Conservation (phyloP, 2,329 filamentous ascomycete species). For the Aspergillus fumigatus region DNA sequence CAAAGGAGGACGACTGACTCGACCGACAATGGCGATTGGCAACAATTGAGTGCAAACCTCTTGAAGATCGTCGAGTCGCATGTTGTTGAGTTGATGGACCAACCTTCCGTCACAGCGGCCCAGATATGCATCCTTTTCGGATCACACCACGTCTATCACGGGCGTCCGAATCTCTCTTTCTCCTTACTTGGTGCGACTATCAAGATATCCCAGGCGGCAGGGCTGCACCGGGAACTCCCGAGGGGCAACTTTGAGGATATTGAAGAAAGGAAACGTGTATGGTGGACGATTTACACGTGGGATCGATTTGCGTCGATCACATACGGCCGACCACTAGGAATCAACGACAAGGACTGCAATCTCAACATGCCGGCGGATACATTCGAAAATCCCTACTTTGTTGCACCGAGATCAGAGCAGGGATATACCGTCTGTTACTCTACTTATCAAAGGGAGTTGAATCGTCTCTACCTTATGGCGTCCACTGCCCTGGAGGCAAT, state of each 20-base stretch:
- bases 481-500: slow-evolving; percentile 20
- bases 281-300: slow-evolving; percentile 44
- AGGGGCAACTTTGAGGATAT: slow-evolving; percentile 18
- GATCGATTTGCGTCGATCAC: slow-evolving; percentile 40
- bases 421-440: slow-evolving; percentile 16
- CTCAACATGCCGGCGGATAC: slow-evolving; percentile 31
- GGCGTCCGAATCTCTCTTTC: slow-evolving; percentile 38
- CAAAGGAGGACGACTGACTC: slow-evolving; percentile 16
- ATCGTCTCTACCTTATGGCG: slow-evolving; percentile 21
- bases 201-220: slow-evolving; percentile 32
- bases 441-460: slow-evolving; percentile 21
- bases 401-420: not conserved
- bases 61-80: slow-evolving; percentile 26
- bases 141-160: slow-evolving; percentile 41
- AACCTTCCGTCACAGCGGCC: slow-evolving; percentile 33
- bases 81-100: slow-evolving; percentile 40
- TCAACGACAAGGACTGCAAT: slow-evolving; percentile 40
- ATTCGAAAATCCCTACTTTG: slow-evolving; percentile 28
- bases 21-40: slow-evolving; percentile 8
- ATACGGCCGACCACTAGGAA: slow-evolving; percentile 39
- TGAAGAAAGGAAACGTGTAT: slow-evolving; percentile 38
- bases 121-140: slow-evolving; percentile 40
- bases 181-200: slow-evolving; percentile 37
- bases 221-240: slow-evolving; percentile 28
- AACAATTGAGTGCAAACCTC: slow-evolving; percentile 12